Percentiles rank a stretch among this genome's conserved stretches.
phyloP scores from a whole-genome alignment of 2,329 filamentous ascomycete species.

The Colletotrichum sp. region DNA sequence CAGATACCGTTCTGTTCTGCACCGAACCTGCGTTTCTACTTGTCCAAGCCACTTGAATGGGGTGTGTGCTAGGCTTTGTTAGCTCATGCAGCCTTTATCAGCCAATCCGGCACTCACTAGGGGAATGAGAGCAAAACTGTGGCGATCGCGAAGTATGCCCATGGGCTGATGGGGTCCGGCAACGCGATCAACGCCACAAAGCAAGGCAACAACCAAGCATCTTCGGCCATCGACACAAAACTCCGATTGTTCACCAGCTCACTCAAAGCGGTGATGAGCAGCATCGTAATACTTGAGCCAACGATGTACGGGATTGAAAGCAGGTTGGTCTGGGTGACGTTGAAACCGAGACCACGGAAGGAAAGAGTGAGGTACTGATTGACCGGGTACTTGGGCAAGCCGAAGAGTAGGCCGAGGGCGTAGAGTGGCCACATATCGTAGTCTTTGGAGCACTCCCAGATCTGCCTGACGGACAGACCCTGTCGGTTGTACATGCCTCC shows the following conservation, averaged over 20 bases:
- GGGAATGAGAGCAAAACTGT: slow-evolving; percentile 56
- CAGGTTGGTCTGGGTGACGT: slow-evolving; percentile 54
- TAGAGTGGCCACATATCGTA: slow-evolving; percentile 64
- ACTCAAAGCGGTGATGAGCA: slow-evolving; percentile 55
- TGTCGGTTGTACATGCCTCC: slow-evolving; percentile 64
- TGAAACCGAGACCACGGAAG: slow-evolving; percentile 27
- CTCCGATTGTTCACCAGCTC: slow-evolving; percentile 54
- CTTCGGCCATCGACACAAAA: slow-evolving; percentile 51
- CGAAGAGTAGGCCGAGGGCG: slow-evolving; percentile 49
- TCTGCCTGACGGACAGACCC: slow-evolving; percentile 50
- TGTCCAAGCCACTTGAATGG: slow-evolving; percentile 62
- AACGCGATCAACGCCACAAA: slow-evolving; percentile 51
- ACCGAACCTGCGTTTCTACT: slow-evolving; percentile 65
- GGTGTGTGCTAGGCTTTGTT: slow-evolving; percentile 40
- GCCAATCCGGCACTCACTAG: slow-evolving; percentile 36
- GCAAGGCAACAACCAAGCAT: slow-evolving; percentile 61
- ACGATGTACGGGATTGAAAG: slow-evolving; percentile 44
- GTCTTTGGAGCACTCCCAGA: slow-evolving; percentile 55
- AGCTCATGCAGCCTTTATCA: not conserved
- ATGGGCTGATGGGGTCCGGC: slow-evolving; percentile 40
- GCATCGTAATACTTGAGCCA: slow-evolving; percentile 55
- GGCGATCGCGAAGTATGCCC: slow-evolving; percentile 55
- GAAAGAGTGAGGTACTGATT: slow-evolving; percentile 31
- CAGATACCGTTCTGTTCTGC: slow-evolving; percentile 61
- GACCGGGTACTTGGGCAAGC: slow-evolving; percentile 26